Base-by-base conservation (phyloP, 2,329 filamentous ascomycete genomes). In the Chalara sp. region DNA sequence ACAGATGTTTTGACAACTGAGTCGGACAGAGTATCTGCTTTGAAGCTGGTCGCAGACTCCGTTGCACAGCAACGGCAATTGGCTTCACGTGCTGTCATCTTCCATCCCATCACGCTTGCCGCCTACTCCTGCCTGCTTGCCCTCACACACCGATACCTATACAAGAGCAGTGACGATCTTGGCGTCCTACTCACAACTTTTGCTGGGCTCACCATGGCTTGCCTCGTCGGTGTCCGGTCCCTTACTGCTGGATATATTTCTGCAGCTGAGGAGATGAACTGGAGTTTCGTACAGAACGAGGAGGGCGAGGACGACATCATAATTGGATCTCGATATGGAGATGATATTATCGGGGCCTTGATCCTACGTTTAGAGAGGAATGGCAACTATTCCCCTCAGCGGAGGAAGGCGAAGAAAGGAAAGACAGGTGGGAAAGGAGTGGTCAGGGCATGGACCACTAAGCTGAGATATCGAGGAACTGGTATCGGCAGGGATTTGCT, bases 361-460 rank as follows among this genome's bases (percentile, higher is more conserved):
- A 77, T 93, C 4, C 66, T 95, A 48, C 79, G 82, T 10, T 79
- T 88, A 61, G 78, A 85, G 58, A 71, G 74, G 41, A 58, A 58
- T 40, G 53, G 50, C 6, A 56, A 52, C 50, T 52, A 53, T 1
- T 37, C 35, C 8, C 35, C 35, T 37, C 52, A 51, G 28, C 57
- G 59, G 52, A 58, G 52, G 59, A 52, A 48, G 55, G 50, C 55
- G 31, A 37, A 37, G 48, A 61, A 54, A 31, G 61, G 61, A 21
- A 66, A 67, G 49, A 72, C 74, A 57, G 80, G 83, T 35, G 85
- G 84, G 48, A 79, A 78, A 55, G 87, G 84, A 6, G 72, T 89
- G 45, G 84, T 96, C 51, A 80, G 87, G 31, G 89, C 87, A 1
- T 96, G 90, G 89, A 92, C 89, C 2, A 87, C 89, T 1, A 76